Evolutionary conservation across 2,329 filamentous ascomycete species (phyloP).

Genomic region (Aspergillus sojae): DNA sequence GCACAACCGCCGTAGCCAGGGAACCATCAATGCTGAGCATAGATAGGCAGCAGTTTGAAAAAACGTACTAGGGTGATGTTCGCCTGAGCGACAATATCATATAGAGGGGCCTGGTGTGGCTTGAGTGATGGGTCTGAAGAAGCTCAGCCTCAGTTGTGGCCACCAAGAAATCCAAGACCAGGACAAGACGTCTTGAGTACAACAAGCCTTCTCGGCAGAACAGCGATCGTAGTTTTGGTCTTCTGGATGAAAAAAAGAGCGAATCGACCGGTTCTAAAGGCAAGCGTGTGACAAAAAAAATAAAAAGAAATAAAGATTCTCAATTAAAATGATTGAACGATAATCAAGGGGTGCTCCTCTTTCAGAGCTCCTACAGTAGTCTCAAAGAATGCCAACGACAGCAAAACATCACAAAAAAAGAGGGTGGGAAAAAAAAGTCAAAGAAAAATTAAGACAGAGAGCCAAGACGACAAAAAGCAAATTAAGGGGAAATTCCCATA

Average conservation of each 20-base stretch:
- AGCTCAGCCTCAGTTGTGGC: slow-evolving; percentile 14
- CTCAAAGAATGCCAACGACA: not conserved
- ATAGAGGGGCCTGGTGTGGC: slow-evolving; percentile 8
- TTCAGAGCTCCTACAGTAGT: not conserved
- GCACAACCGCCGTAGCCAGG: not conserved
- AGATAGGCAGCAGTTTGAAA: slow-evolving; percentile 1
- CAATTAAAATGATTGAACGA: not conserved
- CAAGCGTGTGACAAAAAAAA: not conserved
- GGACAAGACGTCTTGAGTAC: slow-evolving; percentile 10
- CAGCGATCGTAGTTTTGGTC: not conserved
- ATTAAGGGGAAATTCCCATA: not conserved
- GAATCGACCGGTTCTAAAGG: not conserved
- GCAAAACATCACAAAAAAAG: not conserved
- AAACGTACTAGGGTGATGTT: slow-evolving; percentile 4
- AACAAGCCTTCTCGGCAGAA: slow-evolving; percentile 12
- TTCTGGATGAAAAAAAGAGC: not conserved
- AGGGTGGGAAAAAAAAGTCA: not conserved
- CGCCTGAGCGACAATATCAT: not conserved
- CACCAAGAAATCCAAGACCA: slow-evolving; percentile 9
- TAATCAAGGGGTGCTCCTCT: not conserved
- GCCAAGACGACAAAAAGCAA: not conserved
- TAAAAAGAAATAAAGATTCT: not conserved
- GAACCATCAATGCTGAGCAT: not conserved
- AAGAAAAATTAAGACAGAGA: not conserved
- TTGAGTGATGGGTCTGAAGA: slow-evolving; percentile 9